These are phyloP conservation scores for Aspergillus neotritici DNA, from an alignment of 2,329 filamentous ascomycete species.

Conservation along the genomic window DNA sequence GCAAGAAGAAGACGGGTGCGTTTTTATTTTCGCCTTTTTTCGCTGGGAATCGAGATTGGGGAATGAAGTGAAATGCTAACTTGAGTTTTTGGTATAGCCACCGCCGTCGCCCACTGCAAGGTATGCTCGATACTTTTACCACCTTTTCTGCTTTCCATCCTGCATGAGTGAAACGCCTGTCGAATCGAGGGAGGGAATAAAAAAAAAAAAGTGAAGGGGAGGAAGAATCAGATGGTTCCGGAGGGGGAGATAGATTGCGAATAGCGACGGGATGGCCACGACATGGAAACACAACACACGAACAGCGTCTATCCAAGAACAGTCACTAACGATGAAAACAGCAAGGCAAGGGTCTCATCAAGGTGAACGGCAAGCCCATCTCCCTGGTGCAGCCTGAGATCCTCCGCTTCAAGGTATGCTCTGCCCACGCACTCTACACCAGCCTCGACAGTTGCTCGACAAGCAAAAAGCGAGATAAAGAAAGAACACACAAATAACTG, in stretches of 20 bases:
- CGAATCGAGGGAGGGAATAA: conserved; percentile 8
- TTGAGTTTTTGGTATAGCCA: conserved; percentile 51
- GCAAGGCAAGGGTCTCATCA: conserved; percentile 84
- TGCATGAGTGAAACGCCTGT: neutral
- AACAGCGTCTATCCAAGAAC: too few relatives aligned
- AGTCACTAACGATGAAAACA: conserved; percentile 23
- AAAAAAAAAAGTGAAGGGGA: conserved; percentile 5
- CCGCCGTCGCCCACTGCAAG: conserved; percentile 89
- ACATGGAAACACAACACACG: too few relatives aligned
- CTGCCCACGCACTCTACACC: conserved; percentile 4
- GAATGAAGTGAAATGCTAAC: conserved; percentile 9
- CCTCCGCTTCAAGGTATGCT: conserved; percentile 85
- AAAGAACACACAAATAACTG: conserved; percentile 4
- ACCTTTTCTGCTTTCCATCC: conserved; percentile 10
- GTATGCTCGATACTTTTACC: conserved; percentile 44
- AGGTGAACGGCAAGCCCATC: conserved; percentile 97
- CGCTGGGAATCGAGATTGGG: neutral
- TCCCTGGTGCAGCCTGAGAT: conserved; percentile 91
- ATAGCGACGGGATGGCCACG: too few relatives aligned
- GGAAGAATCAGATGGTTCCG: too few relatives aligned
- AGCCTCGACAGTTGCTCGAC: neutral
- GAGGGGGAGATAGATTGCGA: too few relatives aligned
- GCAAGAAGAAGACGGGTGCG: conserved; percentile 83
- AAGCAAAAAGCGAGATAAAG: conserved; percentile 2
- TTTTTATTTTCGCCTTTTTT: conserved; percentile 11